Conservation (phyloP, 768 basidiomycete species). For the Kwoniella pini region DNA sequence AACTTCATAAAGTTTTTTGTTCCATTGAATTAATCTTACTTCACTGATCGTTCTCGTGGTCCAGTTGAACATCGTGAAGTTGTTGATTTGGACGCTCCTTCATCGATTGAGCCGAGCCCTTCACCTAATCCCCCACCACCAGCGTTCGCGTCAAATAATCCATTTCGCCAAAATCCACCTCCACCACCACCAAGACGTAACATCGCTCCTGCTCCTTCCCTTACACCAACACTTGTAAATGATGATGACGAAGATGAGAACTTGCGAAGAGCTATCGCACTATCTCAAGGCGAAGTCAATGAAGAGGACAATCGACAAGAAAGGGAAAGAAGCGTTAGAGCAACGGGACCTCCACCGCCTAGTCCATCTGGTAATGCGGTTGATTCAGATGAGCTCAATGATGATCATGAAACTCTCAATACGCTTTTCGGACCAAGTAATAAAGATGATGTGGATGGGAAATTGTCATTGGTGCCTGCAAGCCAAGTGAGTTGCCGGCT, state of each 20-base stretch:
- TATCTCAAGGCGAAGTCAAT: conserved; percentile 18
- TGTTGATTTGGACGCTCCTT: conserved; percentile 6
- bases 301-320: conserved; percentile 18
- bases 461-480: conserved; percentile 28
- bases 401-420: conserved; percentile 12
- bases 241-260: conserved; percentile 42
- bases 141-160: conserved; percentile 21
- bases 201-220: conserved; percentile 5
- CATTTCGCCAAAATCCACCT: conserved; percentile 18
- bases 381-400: conserved; percentile 1
- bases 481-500: conserved; percentile 32
- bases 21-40: too few species aligned
- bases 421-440: conserved; percentile 43
- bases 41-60: background rate
- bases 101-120: conserved; percentile 6
- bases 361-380: conserved; percentile 20
- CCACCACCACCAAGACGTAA: conserved; percentile 5
- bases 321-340: conserved; percentile 39
- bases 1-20: too few species aligned
- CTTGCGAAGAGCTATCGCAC: conserved; percentile 24
- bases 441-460: conserved; percentile 39
- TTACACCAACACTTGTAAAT: conserved; percentile 3
- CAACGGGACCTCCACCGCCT: conserved; percentile 40
- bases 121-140: conserved; percentile 1
- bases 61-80: conserved; percentile 38